These are phyloP conservation scores for Leccinum fibrillosum DNA, from an alignment of 768 basidiomycete species.

Conservation along the genomic window DNA sequence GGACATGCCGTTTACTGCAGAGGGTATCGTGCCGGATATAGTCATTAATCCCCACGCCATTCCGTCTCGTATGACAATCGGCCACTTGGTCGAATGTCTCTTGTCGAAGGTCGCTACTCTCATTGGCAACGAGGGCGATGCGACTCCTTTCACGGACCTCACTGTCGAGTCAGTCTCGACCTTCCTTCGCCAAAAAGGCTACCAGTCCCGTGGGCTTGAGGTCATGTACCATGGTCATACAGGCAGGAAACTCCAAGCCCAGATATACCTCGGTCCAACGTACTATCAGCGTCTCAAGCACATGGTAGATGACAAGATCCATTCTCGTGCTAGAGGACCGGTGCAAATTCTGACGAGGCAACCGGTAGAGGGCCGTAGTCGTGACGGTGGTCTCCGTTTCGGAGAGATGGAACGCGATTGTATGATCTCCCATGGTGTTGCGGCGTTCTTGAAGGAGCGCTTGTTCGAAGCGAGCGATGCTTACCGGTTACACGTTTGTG, in stretches of 20 bases:
- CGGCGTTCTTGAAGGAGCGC: conserved; percentile 96
- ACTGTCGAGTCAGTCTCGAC: conserved; percentile 98
- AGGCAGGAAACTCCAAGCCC: conserved; percentile 95
- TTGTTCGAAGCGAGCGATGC: conserved; percentile 92
- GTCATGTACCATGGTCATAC: conserved; percentile 99
- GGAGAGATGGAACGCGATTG: conserved; percentile 99
- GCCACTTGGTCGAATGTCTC: conserved; percentile 97
- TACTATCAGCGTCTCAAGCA: conserved; percentile 99
- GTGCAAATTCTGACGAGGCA: conserved; percentile 97
- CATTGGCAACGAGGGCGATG: conserved; percentile 96
- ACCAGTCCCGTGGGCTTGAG: conserved; percentile 95
- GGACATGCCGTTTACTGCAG: conserved; percentile 98
- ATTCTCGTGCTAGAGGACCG: conserved; percentile 94
- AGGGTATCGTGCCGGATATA: conserved; percentile 95
- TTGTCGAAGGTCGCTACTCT: conserved; percentile 95
- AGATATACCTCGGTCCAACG: conserved; percentile 97
- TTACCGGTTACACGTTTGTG: conserved; percentile 93
- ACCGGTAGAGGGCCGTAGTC: conserved; percentile 96
- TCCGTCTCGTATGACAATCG: conserved; percentile 99
- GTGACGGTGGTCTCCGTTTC: conserved; percentile 98
- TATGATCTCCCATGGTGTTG: conserved; percentile 99
- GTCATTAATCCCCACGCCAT: conserved; percentile 99
- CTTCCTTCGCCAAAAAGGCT: conserved; percentile 83
- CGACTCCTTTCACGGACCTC: conserved; percentile 96
- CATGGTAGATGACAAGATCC: conserved; percentile 99